Conservation (phyloP, 2,329 filamentous ascomycete species). For the Ascochyta viciae-villosae region DNA sequence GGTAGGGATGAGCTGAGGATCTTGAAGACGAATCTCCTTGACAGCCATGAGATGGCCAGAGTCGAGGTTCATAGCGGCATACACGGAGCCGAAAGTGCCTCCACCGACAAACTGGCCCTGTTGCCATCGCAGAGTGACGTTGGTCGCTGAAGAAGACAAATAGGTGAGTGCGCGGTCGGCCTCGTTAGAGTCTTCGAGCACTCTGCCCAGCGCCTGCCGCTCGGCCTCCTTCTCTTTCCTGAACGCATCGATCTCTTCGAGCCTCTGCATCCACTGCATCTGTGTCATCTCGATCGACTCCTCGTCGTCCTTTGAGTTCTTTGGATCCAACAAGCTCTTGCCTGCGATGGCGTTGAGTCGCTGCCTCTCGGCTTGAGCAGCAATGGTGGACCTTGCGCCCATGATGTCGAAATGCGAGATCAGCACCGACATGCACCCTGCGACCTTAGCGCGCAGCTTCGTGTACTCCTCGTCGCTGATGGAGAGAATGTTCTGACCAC, state of each 20-base stretch:
- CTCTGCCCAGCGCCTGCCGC: constrained; percentile 84
- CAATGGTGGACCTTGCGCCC: constrained; percentile 90
- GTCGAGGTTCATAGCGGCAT: constrained; percentile 96
- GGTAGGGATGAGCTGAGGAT: constrained; percentile 92
- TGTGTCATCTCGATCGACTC: constrained; percentile 79
- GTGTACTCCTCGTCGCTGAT: constrained; percentile 89
- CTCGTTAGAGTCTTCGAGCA: constrained; percentile 93
- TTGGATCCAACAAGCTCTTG: constrained; percentile 80
- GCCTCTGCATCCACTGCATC: constrained; percentile 74
- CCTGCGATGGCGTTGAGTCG: constrained; percentile 80
- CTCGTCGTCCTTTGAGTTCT: constrained; percentile 77
- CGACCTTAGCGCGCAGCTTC: constrained; percentile 83
- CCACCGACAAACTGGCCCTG: constrained; percentile 98
- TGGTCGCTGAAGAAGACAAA: constrained; percentile 91
- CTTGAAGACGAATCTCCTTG: constrained; percentile 96
- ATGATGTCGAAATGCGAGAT: constrained; percentile 99
- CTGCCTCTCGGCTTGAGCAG: constrained; percentile 92
- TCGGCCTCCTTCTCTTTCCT: constrained; percentile 83
- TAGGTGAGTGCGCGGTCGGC: constrained; percentile 94
- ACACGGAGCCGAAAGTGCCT: constrained; percentile 96
- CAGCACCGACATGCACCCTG: constrained; percentile 94
- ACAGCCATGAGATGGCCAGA: constrained; percentile 97
- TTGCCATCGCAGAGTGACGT: constrained; percentile 96
- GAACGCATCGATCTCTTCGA: constrained; percentile 78
- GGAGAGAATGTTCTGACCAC: constrained; percentile 89